A percentile compares a stretch with the other conserved stretches of the same genome.
These are phyloP conservation scores for Durotheca rogersii DNA, from an alignment of 495 filamentous ascomycete species.

Conservation along the genomic window DNA sequence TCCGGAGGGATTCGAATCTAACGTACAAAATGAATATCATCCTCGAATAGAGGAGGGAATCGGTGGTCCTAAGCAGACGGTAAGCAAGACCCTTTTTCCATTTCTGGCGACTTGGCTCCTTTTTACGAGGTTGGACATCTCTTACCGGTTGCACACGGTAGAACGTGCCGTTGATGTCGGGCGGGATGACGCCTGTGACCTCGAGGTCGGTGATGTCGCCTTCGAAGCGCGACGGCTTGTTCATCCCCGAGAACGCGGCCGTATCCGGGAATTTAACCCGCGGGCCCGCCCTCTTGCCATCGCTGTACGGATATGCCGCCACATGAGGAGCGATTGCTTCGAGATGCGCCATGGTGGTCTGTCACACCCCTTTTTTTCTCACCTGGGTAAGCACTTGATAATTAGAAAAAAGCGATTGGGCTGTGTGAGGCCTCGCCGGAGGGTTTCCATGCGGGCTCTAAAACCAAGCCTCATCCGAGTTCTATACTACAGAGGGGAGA, in stretches of 20 bases:
- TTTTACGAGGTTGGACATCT: not conserved
- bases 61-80: conserved; percentile 35
- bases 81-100: not conserved
- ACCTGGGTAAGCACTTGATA: conserved; percentile 4
- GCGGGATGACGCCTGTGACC: conserved; percentile 50
- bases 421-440: conserved; percentile 2
- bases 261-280: conserved; percentile 51
- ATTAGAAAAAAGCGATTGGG: conserved; percentile 10
- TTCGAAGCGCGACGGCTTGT: conserved; percentile 49
- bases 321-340: conserved; percentile 43
- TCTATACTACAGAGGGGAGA: not conserved
- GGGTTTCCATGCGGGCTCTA: conserved; percentile 17
- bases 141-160: conserved; percentile 52
- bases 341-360: conserved; percentile 49
- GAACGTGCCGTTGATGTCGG: conserved; percentile 55
- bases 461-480: conserved; percentile 2
- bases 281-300: conserved; percentile 35
- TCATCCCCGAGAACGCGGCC: conserved; percentile 49
- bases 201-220: conserved; percentile 52
- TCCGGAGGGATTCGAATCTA: not conserved
- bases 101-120: too few species aligned
- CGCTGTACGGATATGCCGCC: conserved; percentile 38
- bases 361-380: not conserved
- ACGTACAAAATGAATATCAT: conserved; percentile 51
- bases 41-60: conserved; percentile 55